phyloP scores from a whole-genome alignment of 306 rosid genomes.

The Quercus ilex region DNA sequence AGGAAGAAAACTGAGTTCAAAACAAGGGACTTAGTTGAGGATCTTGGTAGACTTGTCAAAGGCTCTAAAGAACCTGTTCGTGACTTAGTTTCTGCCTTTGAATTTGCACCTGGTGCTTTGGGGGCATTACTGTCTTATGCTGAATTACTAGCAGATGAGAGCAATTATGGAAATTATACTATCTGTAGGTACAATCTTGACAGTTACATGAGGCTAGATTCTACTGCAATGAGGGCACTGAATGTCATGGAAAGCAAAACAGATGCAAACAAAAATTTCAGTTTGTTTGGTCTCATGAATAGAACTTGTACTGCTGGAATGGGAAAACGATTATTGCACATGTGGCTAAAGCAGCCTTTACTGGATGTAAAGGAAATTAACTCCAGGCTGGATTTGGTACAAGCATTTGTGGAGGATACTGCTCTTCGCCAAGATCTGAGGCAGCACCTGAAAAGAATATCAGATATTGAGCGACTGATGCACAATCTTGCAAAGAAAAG shows the following conservation, averaged over 20 bases:
- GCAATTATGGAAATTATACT: conserved; percentile 78
- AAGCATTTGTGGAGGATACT: conserved; percentile 90
- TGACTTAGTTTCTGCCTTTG: conserved; percentile 86
- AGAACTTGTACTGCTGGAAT: conserved; percentile 98
- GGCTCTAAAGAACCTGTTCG: conserved; percentile 88
- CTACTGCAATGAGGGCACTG: conserved; percentile 92
- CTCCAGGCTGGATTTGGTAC: conserved; percentile 81
- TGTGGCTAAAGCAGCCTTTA: conserved; percentile 97
- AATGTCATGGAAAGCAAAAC: conserved; percentile 88
- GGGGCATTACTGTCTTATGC: conserved; percentile 86
- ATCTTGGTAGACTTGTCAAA: conserved; percentile 89
- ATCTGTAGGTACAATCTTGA: conserved; percentile 77
- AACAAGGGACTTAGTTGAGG: conserved; percentile 82
- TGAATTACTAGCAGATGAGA: conserved; percentile 86
- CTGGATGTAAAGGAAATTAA: conserved; percentile 74
- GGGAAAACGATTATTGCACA: conserved; percentile 89
- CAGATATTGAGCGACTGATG: conserved; percentile 81
- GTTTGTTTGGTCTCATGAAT: conserved; percentile 93
- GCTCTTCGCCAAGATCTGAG: conserved; percentile 77
- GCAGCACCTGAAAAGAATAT: conserved; percentile 87
- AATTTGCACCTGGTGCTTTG: conserved; percentile 82
- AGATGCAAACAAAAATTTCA: conserved; percentile 95
- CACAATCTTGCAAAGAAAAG: conserved; percentile 75
- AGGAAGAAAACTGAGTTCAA: conserved; percentile 84
- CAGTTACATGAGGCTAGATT: conserved; percentile 85